Evolutionary conservation across 2,329 filamentous ascomycete species (phyloP), one percentile per base, ranked within the genome.

Genomic region (Aurifilum marmelostoma): DNA sequence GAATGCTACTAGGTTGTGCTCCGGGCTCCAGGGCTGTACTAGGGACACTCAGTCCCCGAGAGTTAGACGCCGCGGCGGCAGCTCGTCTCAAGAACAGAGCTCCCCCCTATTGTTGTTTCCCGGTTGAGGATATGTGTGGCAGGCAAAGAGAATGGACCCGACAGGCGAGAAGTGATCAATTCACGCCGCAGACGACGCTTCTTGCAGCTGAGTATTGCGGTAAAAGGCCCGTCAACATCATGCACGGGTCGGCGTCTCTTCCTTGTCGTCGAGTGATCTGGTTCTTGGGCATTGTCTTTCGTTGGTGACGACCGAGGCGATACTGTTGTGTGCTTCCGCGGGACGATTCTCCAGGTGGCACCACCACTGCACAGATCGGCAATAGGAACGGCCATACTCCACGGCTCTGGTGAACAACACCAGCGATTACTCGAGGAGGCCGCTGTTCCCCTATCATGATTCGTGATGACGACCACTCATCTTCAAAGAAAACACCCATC

Each of bases 111-210:
- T 1, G 80, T 77, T 16, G 81, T 83, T 67, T 88, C 88, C 34
- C 89, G 85, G 76, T 89, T 87, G 65, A 90, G 83, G 68, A 92
- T 91, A 74, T 92, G 89, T 58, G 89, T 89, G 3, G 91, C 88
- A 0, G 91, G 91, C 37, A 87, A 82, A 0, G 90, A 92, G 77
- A 88, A 93, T 1, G 91, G 90, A 62, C 84, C 85, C 12, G 90
- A 92, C 0, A 93, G 86, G 9, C 89, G 85, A 27, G 89, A 92
- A 1, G 91, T 93, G 75, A 92, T 87, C 58, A 92, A 83, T 27
- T 85, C 79, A 2, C 87, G 80, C 0, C 89, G 84, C 4, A 92
- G 79, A 3, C 91, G 84, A 32, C 91, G 87, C 78, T 92, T 93
- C 82, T 93, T 93, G 75, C 80, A 83, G 75, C 81, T 76, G 68